phyloP scores from a whole-genome alignment of 805 yeast species.

The Wickerhamomyces ciferrii region DNA sequence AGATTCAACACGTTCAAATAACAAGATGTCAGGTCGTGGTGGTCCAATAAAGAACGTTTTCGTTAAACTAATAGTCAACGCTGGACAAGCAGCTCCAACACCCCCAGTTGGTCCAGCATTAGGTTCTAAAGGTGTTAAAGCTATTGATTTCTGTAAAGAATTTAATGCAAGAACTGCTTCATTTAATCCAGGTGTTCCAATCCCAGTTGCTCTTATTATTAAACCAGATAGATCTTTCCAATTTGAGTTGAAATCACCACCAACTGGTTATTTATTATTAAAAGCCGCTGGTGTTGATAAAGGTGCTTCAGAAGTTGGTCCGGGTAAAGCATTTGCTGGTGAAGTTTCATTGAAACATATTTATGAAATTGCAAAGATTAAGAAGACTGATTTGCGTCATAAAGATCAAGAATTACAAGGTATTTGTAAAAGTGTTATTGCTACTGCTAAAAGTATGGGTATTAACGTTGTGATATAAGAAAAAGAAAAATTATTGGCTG shows the following conservation, averaged over 20 bases:
- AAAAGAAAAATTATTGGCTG: too few species aligned
- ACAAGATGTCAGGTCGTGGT: constrained; percentile 20
- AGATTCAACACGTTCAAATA: neutral
- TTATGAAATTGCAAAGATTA: constrained; percentile 92
- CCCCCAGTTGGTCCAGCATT: constrained; percentile 99
- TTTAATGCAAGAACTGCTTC: constrained; percentile 95
- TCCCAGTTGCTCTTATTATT: constrained; percentile 80
- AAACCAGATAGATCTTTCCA: constrained; percentile 89
- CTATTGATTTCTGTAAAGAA: constrained; percentile 97
- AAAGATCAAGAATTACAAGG: constrained; percentile 63
- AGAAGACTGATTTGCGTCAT: constrained; percentile 81
- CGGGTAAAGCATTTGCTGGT: constrained; percentile 62
- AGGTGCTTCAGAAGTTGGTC: constrained; percentile 59
- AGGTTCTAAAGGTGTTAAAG: constrained; percentile 98
- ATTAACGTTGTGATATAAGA: constrained; percentile 66
- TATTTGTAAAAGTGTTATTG: constrained; percentile 75
- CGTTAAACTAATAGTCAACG: constrained; percentile 89
- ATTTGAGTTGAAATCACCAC: constrained; percentile 86
- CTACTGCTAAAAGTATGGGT: constrained; percentile 89
- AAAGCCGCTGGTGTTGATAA: constrained; percentile 77
- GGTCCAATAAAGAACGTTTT: constrained; percentile 37
- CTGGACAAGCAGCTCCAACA: constrained; percentile 97
- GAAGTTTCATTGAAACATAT: constrained; percentile 76
- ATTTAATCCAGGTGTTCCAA: constrained; percentile 79
- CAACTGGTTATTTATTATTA: constrained; percentile 80